phyloP scores from a whole-genome alignment of 2,329 filamentous ascomycete genomes.

The Drechslerella coelobrocha region DNA sequence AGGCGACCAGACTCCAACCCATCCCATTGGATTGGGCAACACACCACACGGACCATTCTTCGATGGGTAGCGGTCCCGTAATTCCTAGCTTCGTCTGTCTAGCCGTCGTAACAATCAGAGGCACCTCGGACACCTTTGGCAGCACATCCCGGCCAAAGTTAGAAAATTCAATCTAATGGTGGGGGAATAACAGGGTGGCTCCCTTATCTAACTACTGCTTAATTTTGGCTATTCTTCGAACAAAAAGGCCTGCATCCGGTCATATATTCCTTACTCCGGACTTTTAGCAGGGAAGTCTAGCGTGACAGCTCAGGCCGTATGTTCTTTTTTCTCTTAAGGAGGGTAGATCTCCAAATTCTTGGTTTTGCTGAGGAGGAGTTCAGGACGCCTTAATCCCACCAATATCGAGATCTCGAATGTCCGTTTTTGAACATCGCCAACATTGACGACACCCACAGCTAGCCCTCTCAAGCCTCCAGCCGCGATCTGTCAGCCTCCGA shows the following conservation, averaged over 20 bases:
- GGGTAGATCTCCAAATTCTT: slow-evolving; percentile 49
- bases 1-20: slow-evolving; percentile 18
- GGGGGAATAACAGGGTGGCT: slow-evolving; percentile 48
- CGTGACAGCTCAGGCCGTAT: slow-evolving; percentile 34
- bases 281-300: slow-evolving; percentile 32
- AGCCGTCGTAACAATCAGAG: slow-evolving; percentile 45
- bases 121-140: slow-evolving; percentile 47
- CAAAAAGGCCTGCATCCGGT: slow-evolving; percentile 47
- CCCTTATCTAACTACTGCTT: slow-evolving; percentile 49
- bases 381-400: slow-evolving; percentile 29
- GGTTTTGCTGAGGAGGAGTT: slow-evolving; percentile 32
- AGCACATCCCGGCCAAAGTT: slow-evolving; percentile 39
- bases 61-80: slow-evolving; percentile 42
- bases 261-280: slow-evolving; percentile 44
- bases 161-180: slow-evolving; percentile 40
- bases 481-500: slow-evolving; percentile 15
- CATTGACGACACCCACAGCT: slow-evolving; percentile 17
- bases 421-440: slow-evolving; percentile 48
- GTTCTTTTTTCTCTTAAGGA: slow-evolving; percentile 45
- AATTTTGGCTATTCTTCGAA: slow-evolving; percentile 49
- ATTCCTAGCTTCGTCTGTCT: slow-evolving; percentile 48
- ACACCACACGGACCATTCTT: slow-evolving; percentile 19
- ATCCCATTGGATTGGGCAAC: slow-evolving; percentile 21
- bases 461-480: slow-evolving; percentile 9
- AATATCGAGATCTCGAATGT: slow-evolving; percentile 33